Percentiles rank a stretch among this genome's conserved stretches.
These are phyloP conservation scores for Fusarium sp. DNA, from an alignment of 2,329 filamentous ascomycete species.

Conservation along the genomic window DNA sequence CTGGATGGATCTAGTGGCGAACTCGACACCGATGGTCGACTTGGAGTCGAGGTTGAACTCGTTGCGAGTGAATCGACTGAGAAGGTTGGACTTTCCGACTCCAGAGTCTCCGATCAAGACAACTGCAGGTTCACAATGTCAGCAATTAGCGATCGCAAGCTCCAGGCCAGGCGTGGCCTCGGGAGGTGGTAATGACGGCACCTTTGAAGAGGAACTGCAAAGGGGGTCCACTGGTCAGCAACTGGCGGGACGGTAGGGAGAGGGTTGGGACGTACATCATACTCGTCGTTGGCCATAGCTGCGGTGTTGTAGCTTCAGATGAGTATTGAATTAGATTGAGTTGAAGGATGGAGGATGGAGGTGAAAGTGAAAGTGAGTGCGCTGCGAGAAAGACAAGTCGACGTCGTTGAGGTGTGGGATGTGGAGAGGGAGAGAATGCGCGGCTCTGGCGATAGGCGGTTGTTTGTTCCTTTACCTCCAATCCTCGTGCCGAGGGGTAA, in stretches of 20 bases:
- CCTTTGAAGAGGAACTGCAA: constrained; percentile 98
- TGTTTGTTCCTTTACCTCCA: constrained; percentile 40
- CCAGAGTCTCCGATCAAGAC: constrained; percentile 99
- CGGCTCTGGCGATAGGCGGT: constrained; percentile 49
- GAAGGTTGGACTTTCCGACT: constrained; percentile 99
- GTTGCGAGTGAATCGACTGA: constrained; percentile 99
- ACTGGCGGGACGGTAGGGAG: constrained; percentile 38
- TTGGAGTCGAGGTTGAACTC: constrained; percentile 99
- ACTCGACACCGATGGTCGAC: constrained; percentile 99
- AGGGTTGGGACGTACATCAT: constrained; percentile 79
- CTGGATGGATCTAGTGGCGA: constrained; percentile 97
- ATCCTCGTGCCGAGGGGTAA: constrained; percentile 46
- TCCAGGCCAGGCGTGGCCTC: constrained; percentile 31
- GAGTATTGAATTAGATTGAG: constrained; percentile 24
- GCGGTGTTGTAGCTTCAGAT: constrained; percentile 45
- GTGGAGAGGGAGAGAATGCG: constrained; percentile 50
- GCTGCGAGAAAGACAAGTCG: constrained; percentile 43
- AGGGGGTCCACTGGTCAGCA: constrained; percentile 50
- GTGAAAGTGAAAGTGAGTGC: constrained; percentile 37
- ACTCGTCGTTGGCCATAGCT: constrained; percentile 99
- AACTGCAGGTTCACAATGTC: constrained; percentile 65
- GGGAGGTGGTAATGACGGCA: constrained; percentile 56
- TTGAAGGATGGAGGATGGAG: constrained; percentile 30
- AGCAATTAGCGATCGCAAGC: constrained; percentile 43
- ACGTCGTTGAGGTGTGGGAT: constrained; percentile 48